These are phyloP conservation scores for Noccaea caerulescens DNA, from an alignment of 345 rosid species.

Conservation along the genomic window DNA sequence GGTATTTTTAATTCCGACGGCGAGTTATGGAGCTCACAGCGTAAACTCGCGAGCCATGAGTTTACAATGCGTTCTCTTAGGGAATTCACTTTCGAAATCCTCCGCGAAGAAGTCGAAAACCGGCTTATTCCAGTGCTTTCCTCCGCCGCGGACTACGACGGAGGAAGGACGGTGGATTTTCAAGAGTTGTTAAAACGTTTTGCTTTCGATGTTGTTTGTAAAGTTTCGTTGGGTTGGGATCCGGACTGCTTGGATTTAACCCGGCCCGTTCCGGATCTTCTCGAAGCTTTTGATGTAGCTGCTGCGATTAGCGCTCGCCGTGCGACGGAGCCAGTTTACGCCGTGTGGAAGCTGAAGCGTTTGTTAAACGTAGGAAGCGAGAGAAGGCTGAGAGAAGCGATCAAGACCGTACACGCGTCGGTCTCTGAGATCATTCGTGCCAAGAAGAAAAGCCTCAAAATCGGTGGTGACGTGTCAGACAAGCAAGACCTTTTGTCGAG, in stretches of 20 bases:
- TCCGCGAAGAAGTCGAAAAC: slow-evolving; percentile 56
- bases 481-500: slow-evolving; percentile 58
- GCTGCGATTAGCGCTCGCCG: slow-evolving; percentile 63
- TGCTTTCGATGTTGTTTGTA: slow-evolving; percentile 59
- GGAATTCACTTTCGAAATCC: slow-evolving; percentile 56
- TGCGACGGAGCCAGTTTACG: slow-evolving; percentile 52
- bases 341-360: slow-evolving; percentile 72
- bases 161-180: slow-evolving; percentile 48
- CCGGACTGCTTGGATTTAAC: slow-evolving; percentile 58
- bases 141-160: slow-evolving; percentile 35
- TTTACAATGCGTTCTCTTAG: slow-evolving; percentile 64
- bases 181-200: slow-evolving; percentile 65
- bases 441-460: slow-evolving; percentile 42
- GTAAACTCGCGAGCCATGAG: slow-evolving; percentile 80
- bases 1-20: slow-evolving; percentile 88
- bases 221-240: slow-evolving; percentile 59
- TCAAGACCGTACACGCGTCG: slow-evolving; percentile 45
- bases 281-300: slow-evolving; percentile 57
- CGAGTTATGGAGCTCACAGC: slow-evolving; percentile 67
- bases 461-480: slow-evolving; percentile 20
- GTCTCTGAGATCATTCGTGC: slow-evolving; percentile 49
- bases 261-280: slow-evolving; percentile 49
- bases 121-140: slow-evolving; percentile 61
- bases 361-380: slow-evolving; percentile 62
- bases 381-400: slow-evolving; percentile 54